Percentiles rank a stretch among this genome's conserved stretches.
These are phyloP conservation scores for Cercospora canescens DNA, from an alignment of 2,329 filamentous ascomycete species.

Conservation along the genomic window DNA sequence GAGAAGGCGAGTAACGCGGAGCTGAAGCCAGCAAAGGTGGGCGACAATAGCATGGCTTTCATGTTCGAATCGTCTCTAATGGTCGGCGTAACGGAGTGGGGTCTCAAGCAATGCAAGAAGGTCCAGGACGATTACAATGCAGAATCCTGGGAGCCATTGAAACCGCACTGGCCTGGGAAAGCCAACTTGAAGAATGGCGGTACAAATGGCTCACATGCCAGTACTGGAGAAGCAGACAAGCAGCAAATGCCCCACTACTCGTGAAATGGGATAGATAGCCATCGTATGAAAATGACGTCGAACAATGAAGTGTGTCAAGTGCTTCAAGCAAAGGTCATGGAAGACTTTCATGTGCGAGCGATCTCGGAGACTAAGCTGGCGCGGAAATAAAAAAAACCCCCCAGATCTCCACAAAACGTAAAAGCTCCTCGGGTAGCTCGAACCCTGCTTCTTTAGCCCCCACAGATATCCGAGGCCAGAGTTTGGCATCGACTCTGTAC, in stretches of 20 bases:
- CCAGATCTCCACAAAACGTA: background rate
- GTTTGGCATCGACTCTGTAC: background rate
- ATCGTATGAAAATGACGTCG: background rate
- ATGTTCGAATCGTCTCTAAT: constrained; percentile 71
- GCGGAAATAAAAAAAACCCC: background rate
- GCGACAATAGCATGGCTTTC: constrained; percentile 63
- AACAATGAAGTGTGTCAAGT: background rate
- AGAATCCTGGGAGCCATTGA: constrained; percentile 71
- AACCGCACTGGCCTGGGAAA: constrained; percentile 41
- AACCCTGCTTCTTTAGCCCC: background rate
- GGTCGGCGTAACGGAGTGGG: constrained; percentile 73
- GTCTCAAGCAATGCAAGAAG: constrained; percentile 67
- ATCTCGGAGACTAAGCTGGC: background rate
- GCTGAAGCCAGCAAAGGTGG: constrained; percentile 59
- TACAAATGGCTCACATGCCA: constrained; percentile 8
- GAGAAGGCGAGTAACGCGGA: constrained; percentile 59
- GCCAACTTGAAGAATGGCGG: constrained; percentile 16
- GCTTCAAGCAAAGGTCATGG: background rate
- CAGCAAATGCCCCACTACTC: constrained; percentile 21
- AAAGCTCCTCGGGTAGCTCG: background rate
- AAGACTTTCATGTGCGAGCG: background rate
- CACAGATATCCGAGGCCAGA: background rate
- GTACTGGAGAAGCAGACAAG: constrained; percentile 13
- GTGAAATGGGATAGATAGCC: background rate
- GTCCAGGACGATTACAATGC: constrained; percentile 73